Evolutionary conservation across 2,329 filamentous ascomycete species (phyloP).

Genomic region (Talaromyces sp.): DNA sequence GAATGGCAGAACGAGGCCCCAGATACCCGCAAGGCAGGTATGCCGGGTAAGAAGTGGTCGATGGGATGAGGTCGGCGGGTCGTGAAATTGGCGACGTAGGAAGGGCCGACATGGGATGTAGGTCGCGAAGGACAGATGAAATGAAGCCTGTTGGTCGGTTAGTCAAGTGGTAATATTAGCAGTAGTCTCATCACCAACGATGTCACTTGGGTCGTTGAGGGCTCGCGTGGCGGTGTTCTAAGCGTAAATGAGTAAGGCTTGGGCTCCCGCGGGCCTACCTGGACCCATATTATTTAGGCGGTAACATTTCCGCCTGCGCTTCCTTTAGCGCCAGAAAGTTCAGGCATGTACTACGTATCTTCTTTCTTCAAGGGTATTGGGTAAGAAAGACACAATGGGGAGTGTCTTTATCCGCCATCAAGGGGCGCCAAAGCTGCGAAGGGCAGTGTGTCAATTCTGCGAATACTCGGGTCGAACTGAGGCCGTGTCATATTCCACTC

Average conservation of each 20-base stretch:
- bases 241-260: conserved; percentile 3
- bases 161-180: background rate
- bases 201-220: conserved; percentile 8
- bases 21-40: conserved; percentile 18
- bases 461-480: conserved; percentile 30
- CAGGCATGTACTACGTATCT: background rate
- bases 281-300: conserved; percentile 9
- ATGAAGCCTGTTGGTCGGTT: background rate
- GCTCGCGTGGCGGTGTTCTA: conserved; percentile 16
- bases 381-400: conserved; percentile 29
- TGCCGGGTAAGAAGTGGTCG: conserved; percentile 1
- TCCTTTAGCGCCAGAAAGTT: conserved; percentile 7
- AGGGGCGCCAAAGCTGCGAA: conserved; percentile 16
- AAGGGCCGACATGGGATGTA: background rate
- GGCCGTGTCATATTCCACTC: conserved; percentile 20
- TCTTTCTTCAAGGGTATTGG: background rate
- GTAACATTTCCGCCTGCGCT: conserved; percentile 9
- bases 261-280: background rate
- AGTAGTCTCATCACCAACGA: background rate
- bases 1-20: conserved; percentile 8
- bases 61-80: background rate
- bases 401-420: conserved; percentile 32
- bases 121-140: background rate
- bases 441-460: conserved; percentile 39
- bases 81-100: background rate